These are phyloP conservation scores for Cucumis hystrix DNA, from an alignment of 306 rosid species.

Conservation along the genomic window DNA sequence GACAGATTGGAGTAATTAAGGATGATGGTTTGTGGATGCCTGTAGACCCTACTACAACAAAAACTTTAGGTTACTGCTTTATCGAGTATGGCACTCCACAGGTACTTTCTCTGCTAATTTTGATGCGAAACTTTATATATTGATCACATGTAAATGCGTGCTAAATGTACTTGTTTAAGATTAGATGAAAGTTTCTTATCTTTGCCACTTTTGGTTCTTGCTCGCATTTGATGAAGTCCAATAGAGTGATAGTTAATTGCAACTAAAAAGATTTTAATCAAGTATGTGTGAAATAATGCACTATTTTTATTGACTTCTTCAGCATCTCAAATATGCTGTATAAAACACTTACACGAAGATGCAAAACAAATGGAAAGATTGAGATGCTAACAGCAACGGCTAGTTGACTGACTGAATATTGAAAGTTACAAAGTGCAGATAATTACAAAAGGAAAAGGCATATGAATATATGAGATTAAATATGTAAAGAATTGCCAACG, in stretches of 20 bases:
- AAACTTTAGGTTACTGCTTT: constrained; percentile 60
- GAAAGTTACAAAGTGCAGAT: too few relatives aligned
- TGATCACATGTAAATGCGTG: too few relatives aligned
- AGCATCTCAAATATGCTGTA: too few relatives aligned
- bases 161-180: background rate
- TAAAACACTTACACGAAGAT: too few relatives aligned
- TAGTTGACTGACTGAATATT: too few relatives aligned
- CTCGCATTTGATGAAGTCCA: background rate
- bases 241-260: background rate
- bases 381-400: too few relatives aligned
- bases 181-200: background rate
- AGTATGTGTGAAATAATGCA: too few relatives aligned
- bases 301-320: too few relatives aligned
- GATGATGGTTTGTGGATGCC: constrained; percentile 88
- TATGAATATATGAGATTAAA: too few relatives aligned
- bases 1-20: constrained; percentile 63
- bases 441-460: too few relatives aligned
- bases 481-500: too few relatives aligned
- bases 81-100: constrained; percentile 70
- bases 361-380: too few relatives aligned
- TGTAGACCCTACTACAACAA: constrained; percentile 36
- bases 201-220: background rate
- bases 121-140: background rate
- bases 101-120: constrained; percentile 19
- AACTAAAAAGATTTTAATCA: background rate